Evolutionary conservation across 1,139 yeast species (phyloP), one percentile per base, ranked within the genome.

Genomic region (Geotrichum macrosporum): DNA sequence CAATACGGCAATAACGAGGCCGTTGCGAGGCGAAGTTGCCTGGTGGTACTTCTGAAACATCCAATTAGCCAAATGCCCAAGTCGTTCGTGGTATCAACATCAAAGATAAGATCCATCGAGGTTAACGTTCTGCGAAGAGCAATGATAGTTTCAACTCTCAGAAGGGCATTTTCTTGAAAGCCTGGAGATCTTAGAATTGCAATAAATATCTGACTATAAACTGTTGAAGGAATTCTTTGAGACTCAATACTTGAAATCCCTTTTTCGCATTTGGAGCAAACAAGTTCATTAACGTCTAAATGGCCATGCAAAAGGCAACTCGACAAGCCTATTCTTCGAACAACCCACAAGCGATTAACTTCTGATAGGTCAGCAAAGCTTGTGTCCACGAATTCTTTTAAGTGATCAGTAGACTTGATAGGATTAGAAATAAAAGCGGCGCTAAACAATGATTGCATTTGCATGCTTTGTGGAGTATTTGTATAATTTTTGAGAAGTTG

Each of bases 31-130:
- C 68, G 52, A 13, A 64, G 35, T 6, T 51, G 56, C 10, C 67
- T 52, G 3, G 51, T 43, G 1, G 62, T 48, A 45, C 66, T 57
- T 27, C 51, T 50, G 12, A 64, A 51, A 30, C 60, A 53, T 3
- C 57, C 54, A 3, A 55, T 47, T 5, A 60, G 41, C 69, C 69
- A 66, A 3, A 50, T 47, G 4, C 60, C 60, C 5, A 63, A 38
- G 5, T 52, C 50, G 2, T 54, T 49, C 2, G 51, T 48, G 19
- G 51, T 41, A 19, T 50, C 52, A 24, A 55, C 46, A 3, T 48
- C 46, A 22, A 55, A 52, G 5, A 44, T 51, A 22, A 61, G 54
- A 24, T 52, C 53, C 42, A 53, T 45, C 13, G 53, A 54, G 4
- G 53, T 33, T 10, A 52, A 37, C 6, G 52, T 51, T 19, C 60